phyloP scores from a whole-genome alignment of 805 yeast species.

The Candida ortonii region DNA sequence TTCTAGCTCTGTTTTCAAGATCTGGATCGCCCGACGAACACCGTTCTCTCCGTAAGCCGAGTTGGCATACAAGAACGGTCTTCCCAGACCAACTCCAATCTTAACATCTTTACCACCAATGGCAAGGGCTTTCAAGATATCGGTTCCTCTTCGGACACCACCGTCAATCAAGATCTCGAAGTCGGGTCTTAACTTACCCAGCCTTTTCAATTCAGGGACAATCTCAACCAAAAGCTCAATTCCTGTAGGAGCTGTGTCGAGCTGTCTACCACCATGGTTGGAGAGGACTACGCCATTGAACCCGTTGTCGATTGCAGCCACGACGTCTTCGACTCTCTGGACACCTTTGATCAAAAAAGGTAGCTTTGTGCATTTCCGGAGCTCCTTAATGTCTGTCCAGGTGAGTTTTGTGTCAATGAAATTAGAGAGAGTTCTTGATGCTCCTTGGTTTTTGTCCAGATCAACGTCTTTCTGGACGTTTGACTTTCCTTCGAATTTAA shows the following conservation, averaged over 20 bases:
- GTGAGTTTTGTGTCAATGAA: conserved; percentile 70
- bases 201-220: conserved; percentile 46
- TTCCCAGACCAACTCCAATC: conserved; percentile 67
- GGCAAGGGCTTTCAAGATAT: conserved; percentile 62
- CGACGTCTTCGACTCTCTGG: conserved; percentile 78
- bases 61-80: conserved; percentile 65
- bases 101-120: conserved; percentile 72
- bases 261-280: conserved; percentile 88
- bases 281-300: conserved; percentile 77
- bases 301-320: conserved; percentile 69
- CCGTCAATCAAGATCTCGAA: conserved; percentile 65
- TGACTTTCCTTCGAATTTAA: conserved; percentile 38
- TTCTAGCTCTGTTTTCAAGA: conserved; percentile 66
- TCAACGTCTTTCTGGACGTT: conserved; percentile 43
- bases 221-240: conserved; percentile 72
- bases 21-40: conserved; percentile 54
- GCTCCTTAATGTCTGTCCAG: conserved; percentile 64
- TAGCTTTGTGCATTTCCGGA: conserved; percentile 53
- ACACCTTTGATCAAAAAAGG: conserved; percentile 80
- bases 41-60: conserved; percentile 64
- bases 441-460: conserved; percentile 74
- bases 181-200: conserved; percentile 45
- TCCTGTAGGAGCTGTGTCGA: conserved; percentile 79
- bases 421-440: conserved; percentile 81
- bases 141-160: conserved; percentile 68